A percentile compares a stretch with the other conserved stretches of the same genome.
These are phyloP conservation scores for Diospyros lotus DNA, from an alignment of 148 eudicot species.

Conservation along the genomic window DNA sequence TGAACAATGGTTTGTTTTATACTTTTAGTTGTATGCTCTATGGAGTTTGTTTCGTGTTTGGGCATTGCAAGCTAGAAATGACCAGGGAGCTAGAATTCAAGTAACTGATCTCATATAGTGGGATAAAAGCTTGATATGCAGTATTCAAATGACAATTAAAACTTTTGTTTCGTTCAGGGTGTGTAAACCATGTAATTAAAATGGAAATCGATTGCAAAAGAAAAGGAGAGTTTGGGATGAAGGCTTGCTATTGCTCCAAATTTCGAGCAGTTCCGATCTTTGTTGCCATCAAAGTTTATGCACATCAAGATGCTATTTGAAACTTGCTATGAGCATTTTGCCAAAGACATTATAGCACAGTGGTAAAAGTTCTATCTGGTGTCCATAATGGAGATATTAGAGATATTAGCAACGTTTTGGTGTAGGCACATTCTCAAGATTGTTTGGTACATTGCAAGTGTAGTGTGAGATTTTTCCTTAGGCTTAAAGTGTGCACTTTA, in stretches of 20 bases:
- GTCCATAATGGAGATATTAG: not conserved
- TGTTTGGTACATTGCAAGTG: not conserved
- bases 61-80: not conserved
- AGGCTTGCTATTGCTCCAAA: not conserved
- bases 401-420: not conserved
- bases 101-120: too few species aligned
- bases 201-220: not conserved
- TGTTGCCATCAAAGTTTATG: not conserved
- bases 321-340: not conserved
- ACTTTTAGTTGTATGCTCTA: not conserved
- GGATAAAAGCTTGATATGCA: not conserved
- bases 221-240: not conserved
- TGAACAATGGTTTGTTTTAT: not conserved
- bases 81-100: too few species aligned
- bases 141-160: not conserved
- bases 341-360: too few species aligned
- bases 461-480: not conserved
- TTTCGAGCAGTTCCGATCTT: not conserved
- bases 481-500: too few species aligned
- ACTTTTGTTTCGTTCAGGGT: not conserved
- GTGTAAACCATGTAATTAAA: not conserved
- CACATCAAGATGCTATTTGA: not conserved
- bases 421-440: conserved; percentile 1
- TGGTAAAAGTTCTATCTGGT: not conserved
- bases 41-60: not conserved